Evolutionary conservation across 2,329 filamentous ascomycete genomes (phyloP), one percentile per base, ranked within the genome.

Genomic region (Hysterium pulicare): DNA sequence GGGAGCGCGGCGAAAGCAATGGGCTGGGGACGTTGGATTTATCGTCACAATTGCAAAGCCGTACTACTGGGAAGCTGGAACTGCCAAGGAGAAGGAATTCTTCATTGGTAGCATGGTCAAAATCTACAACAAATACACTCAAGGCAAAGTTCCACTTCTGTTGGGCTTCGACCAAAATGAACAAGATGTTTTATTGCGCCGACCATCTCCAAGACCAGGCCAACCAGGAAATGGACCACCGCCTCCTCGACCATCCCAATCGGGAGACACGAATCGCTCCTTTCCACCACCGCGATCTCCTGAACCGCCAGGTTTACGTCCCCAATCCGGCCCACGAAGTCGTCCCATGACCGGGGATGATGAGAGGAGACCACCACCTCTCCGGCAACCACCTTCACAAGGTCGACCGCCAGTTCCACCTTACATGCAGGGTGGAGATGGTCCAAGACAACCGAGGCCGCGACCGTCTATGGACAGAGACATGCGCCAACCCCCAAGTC

Each of bases 51-150:
- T 98, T 21, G 85, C 86, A 20, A 98, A 98, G 67, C 87, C 90
- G 0, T 98, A 98, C 69, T 98, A 93, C 67, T 98, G 93, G 93
- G 83, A 95, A 67, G 90, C 93, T 24, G 84, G 89, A 51, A 93
- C 88, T 1, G 79, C 87, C 40, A 96, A 96, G 71, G 93, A 98
- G 70, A 97, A 96, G 75, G 91, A 95, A 63, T 97, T 97, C 71
- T 98, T 98, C 68, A 93, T 98, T 58, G 90, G 87, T 24, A 96
- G 90, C 67, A 71, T 97, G 54, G 82, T 97, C 61, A 98, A 97
- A 69, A 96, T 98, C 52, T 98, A 87, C 66, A 84, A 84, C 57
- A 98, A 97, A 69, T 98, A 97, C 63, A 97, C 93, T 1, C 87
- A 88, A 21, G 91, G 91, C 10, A 86, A 84, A 58, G 70, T 82